Percentiles rank a stretch among this genome's conserved stretches.
phyloP scores from a whole-genome alignment of 352 stramenopile genomes.

The Hyaloperonospora arabidopsidis region DNA sequence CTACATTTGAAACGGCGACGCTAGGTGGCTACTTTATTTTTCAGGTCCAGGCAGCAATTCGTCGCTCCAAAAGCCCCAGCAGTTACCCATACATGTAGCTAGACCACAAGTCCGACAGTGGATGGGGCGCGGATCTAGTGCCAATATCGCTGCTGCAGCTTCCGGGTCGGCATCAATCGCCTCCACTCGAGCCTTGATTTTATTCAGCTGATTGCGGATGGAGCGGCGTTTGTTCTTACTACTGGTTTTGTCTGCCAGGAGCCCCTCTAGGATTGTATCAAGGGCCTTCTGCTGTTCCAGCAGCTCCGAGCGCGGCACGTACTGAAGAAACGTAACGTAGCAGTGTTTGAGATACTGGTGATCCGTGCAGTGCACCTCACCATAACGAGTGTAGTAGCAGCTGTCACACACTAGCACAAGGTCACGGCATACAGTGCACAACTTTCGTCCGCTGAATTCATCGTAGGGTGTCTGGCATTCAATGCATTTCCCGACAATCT shows the following conservation, averaged over 20 bases:
- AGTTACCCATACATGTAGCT: slow-evolving; percentile 49
- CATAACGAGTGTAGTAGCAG: slow-evolving; percentile 50
- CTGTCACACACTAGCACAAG: slow-evolving; percentile 58
- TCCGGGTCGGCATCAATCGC: slow-evolving; percentile 36
- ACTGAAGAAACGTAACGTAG: slow-evolving; percentile 68
- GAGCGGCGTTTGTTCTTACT: slow-evolving; percentile 66
- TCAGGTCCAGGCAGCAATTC: slow-evolving; percentile 19
- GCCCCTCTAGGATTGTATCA: slow-evolving; percentile 39
- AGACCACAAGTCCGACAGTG: slow-evolving; percentile 62
- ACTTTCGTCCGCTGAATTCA: slow-evolving; percentile 58
- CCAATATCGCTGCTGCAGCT: slow-evolving; percentile 25
- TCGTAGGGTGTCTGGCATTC: slow-evolving; percentile 49
- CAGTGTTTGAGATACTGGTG: slow-evolving; percentile 67
- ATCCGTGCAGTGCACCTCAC: slow-evolving; percentile 65
- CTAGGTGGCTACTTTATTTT: background rate
- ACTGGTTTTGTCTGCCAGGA: slow-evolving; percentile 45
- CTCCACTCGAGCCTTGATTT: slow-evolving; percentile 41
- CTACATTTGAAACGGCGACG: slow-evolving; percentile 15
- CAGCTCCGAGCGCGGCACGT: slow-evolving; percentile 39
- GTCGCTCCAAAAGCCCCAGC: slow-evolving; percentile 74
- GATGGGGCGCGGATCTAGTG: slow-evolving; percentile 35
- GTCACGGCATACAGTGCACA: slow-evolving; percentile 67
- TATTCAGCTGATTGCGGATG: slow-evolving; percentile 62
- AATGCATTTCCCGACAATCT: slow-evolving; percentile 68
- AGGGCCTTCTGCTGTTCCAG: slow-evolving; percentile 37